phyloP scores from a whole-genome alignment of 345 rosid species.

The Noccaea bulbosa region DNA sequence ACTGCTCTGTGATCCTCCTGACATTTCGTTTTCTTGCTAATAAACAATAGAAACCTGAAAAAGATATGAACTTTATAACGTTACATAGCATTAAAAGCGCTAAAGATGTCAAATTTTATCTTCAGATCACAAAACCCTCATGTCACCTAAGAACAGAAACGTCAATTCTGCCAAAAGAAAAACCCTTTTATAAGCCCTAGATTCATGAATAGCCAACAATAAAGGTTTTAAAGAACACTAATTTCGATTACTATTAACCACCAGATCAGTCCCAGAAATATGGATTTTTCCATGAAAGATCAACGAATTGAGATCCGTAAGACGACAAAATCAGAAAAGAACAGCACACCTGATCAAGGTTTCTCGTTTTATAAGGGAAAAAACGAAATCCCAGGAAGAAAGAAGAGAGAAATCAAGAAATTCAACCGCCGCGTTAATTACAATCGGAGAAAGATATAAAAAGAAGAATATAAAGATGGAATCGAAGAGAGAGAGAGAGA shows the following conservation, averaged over 20 bases:
- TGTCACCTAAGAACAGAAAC: conserved; percentile 9
- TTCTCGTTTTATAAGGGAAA: not conserved
- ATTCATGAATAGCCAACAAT: conserved; percentile 5
- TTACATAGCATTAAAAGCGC: not conserved
- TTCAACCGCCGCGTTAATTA: conserved; percentile 3
- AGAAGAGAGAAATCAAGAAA: not conserved
- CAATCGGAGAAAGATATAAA: conserved; percentile 8
- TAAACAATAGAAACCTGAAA: conserved; percentile 33
- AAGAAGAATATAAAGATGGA: conserved; percentile 10
- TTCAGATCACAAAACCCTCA: conserved; percentile 34
- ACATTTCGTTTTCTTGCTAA: conserved; percentile 55
- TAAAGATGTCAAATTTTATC: conserved; percentile 20
- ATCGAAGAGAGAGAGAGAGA: conserved; percentile 5
- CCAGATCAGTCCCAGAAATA: conserved; percentile 4
- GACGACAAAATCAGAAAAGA: conserved; percentile 1
- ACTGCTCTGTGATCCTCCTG: conserved; percentile 85
- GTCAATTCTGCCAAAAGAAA: not conserved
- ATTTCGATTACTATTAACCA: not conserved
- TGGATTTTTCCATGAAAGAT: not conserved
- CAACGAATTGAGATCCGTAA: conserved; percentile 23
- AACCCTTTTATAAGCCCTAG: conserved; percentile 8
- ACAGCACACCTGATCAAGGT: conserved; percentile 30
- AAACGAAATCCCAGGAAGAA: conserved; percentile 30
- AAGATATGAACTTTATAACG: not conserved
- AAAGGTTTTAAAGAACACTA: not conserved